Base-by-base conservation (phyloP, 164 flowering plant species). In the Amborella trichopoda region DNA sequence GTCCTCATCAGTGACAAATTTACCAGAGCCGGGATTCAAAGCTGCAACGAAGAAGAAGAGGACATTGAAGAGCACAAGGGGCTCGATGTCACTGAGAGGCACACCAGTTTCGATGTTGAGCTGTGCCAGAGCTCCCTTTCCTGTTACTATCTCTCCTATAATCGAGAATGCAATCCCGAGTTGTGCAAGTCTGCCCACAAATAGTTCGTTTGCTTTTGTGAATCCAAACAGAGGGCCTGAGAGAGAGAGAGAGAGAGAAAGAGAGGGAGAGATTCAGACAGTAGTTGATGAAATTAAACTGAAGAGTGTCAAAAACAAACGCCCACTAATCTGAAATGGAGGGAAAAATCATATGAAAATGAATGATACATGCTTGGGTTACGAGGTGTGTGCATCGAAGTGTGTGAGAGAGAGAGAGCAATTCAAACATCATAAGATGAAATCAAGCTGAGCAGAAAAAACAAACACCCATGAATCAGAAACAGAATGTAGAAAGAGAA, bases 111-210 rank as follows among this genome's bases (percentile, higher is more conserved):
- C 98, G 24, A 90, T 74, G 75, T 90, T 90, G 3, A 90, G 70
- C 41, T 86, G 98, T 3, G 94, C 94, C 23, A 91, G 55, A 36
- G 96, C 98, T 54, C 98, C 96, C 43, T 91, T 91, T 37, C 98
- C 98, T 1, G 96, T 83, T 5, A 86, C 68, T 17, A 86, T 86
- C 46, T 91, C 98, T 62, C 98, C 98, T 25, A 91, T 91, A 26
- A 91, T 40, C 2, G 98, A 91, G 82, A 91, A 91, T 1, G 87
- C 98, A 28, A 91, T 68, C 0, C 98, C 98, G 58, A 91, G 64
- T 62, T 91, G 98, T n/a, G 98, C 98, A 69, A 91, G 64, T 71
- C 96, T 83, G 48, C 98, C 98, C 1, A 91, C 98, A 47, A 90
- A 90, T 12, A 90, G 79, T 78, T 90, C 98, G 26, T 90, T 90